Evolutionary conservation across 106 monocot species (phyloP).

Genomic region (Platanthera guangdongensis): DNA sequence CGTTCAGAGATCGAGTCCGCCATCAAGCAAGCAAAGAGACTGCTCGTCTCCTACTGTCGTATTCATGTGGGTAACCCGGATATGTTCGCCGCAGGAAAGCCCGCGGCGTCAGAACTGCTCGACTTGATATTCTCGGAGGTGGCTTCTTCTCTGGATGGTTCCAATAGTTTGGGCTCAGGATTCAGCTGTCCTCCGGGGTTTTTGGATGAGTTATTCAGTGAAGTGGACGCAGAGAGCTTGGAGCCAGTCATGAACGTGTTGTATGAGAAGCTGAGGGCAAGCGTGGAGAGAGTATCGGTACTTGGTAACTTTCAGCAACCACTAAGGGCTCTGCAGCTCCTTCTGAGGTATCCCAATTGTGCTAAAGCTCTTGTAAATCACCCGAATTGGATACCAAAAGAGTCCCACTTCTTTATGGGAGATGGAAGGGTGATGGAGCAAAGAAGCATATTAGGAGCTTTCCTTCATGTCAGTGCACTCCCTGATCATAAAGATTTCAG

Average conservation of each 20-base stretch:
- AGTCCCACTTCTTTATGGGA: conserved; percentile 27
- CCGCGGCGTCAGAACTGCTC: conserved; percentile 25
- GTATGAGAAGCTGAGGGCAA: conserved; percentile 49
- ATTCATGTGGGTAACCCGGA: conserved; percentile 82
- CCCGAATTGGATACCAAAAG: conserved; percentile 67
- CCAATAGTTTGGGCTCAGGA: conserved; percentile 26
- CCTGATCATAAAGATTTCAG: conserved; percentile 64
- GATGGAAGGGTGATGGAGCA: conserved; percentile 73
- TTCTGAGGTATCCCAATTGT: conserved; percentile 60
- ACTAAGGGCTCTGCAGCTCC: conserved; percentile 49
- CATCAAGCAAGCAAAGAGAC: conserved; percentile 29
- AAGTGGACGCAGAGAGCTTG: conserved; percentile 59
- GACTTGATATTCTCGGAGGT: conserved; percentile 60
- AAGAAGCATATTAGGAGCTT: conserved; percentile 68
- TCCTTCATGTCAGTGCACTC: conserved; percentile 82
- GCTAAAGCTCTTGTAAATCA: conserved; percentile 83
- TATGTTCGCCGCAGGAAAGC: conserved; percentile 23
- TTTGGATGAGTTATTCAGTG: conserved; percentile 71
- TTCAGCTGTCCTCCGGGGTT: conserved; percentile 50
- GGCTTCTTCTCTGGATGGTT: conserved; percentile 38
- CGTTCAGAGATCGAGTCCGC: conserved; percentile 48
- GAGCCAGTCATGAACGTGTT: conserved; percentile 47
- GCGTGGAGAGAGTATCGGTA: conserved; percentile 53
- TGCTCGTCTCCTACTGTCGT: conserved; percentile 55
- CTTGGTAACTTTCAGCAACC: conserved; percentile 97